These are phyloP conservation scores for Vicia faba DNA, from an alignment of 306 rosid species.

Conservation along the genomic window DNA sequence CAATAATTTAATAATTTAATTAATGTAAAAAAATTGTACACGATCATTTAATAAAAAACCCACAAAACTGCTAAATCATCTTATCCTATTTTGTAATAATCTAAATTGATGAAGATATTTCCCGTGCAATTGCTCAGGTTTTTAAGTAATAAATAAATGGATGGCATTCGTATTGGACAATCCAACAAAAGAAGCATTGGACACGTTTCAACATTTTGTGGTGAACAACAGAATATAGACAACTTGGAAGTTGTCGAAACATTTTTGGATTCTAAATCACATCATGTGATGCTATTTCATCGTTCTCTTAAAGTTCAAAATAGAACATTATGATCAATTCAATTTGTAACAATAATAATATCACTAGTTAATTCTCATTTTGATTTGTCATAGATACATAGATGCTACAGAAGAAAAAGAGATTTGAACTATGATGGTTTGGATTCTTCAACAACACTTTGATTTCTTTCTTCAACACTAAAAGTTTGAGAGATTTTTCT, in stretches of 20 bases:
- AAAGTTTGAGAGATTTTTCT: conserved; percentile 6
- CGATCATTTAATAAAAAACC: no score
- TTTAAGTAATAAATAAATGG: neutral
- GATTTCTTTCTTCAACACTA: conserved; percentile 41
- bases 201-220: neutral
- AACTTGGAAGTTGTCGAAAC: neutral
- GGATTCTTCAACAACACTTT: conserved; percentile 34
- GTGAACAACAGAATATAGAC: neutral
- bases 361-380: neutral
- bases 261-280: neutral
- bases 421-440: conserved; percentile 17
- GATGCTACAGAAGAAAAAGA: neutral
- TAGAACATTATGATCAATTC: neutral
- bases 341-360: neutral
- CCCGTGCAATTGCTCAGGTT: no score
- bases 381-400: neutral
- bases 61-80: no score
- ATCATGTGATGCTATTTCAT: no score
- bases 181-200: neutral
- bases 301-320: no score
- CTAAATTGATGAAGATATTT: no score
- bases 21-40: no score
- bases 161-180: neutral
- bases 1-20: no score
- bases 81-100: no score